Evolutionary conservation across 495 filamentous ascomycete species (phyloP), one percentile per base, ranked within the genome.

Genomic region (Daldinia vernicosa): DNA sequence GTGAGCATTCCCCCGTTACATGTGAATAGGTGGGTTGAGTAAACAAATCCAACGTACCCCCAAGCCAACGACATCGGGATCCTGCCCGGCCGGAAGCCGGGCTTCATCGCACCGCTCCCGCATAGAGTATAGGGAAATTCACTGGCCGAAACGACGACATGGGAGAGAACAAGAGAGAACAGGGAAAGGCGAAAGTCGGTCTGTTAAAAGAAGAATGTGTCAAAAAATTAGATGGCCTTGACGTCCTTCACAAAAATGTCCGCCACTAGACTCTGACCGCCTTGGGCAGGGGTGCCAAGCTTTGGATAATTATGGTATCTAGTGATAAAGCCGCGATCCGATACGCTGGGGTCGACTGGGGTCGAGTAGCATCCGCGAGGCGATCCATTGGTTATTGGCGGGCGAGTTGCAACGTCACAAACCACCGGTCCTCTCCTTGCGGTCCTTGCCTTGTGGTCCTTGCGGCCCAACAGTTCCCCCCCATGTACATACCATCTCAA

Each of bases 361-460:
- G 70, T 54, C 24, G 43, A 33, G 66, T 69, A 17, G 47, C 53
- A 63, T 43, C 67, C 65, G 70, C 62, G 39, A 59, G 66, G 57
- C 66, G 70, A 69, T 58, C 70, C 56, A 73, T 66, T 62, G 70
- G 70, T n/a, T 45, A 73, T 73, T 73, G 70, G 70, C 57, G 43
- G 66, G 19, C 19, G 61, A 69, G 56, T 43, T 73, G 70, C 70
- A 69, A 73, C 70, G 70, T 73, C 70, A 73, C 65, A 62, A 66
- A 62, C 66, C 57, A 55, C 43, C 60, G 14, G 14, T 47, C 19
- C 47, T 37, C 56, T 30, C 57, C 60, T 69, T 73, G 70, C 70
- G 66, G 66, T 66, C 56, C 64, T 72, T 69, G 70, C 70, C 32
- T 33, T 33, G 32, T 2, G 1, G 32, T 30, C 61, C 65, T 73